Evolutionary conservation across 1,139 yeast genomes (phyloP).

Genomic region (Keqinozyma sinolaborantium): DNA sequence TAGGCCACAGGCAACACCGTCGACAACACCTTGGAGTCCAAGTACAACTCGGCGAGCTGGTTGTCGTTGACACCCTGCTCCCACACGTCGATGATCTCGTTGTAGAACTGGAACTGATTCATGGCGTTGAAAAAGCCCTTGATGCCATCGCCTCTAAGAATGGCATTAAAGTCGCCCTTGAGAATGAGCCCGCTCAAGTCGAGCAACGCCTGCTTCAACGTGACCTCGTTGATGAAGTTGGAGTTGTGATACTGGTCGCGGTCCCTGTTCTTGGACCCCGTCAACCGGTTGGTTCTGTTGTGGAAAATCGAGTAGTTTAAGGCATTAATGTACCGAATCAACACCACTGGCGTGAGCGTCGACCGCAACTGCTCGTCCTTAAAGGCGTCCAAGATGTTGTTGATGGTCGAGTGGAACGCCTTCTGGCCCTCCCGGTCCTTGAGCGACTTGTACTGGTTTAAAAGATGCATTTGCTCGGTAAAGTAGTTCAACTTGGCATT

Average conservation of each 20-base stretch:
- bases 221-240: conserved; percentile 24
- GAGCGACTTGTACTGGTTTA: conserved; percentile 18
- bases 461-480: conserved; percentile 19
- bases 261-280: conserved; percentile 34
- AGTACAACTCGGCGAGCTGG: conserved; percentile 25
- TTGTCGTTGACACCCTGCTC: conserved; percentile 39
- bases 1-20: conserved; percentile 68
- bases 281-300: conserved; percentile 30
- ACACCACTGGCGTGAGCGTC: conserved; percentile 21
- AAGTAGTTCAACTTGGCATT: conserved; percentile 22
- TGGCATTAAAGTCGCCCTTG: conserved; percentile 27
- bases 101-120: conserved; percentile 32
- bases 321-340: conserved; percentile 22
- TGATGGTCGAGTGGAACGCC: conserved; percentile 19
- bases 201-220: conserved; percentile 32
- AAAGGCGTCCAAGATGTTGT: conserved; percentile 20
- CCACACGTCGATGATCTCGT: conserved; percentile 40
- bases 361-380: conserved; percentile 25
- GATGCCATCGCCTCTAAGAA: conserved; percentile 18
- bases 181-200: conserved; percentile 28
- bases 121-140: conserved; percentile 26
- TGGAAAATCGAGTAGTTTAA: conserved; percentile 25
- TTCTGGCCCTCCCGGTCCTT: conserved; percentile 14
- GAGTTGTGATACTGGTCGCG: conserved; percentile 31
- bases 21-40: conserved; percentile 62